Percentiles rank a stretch among this genome's conserved stretches.
Evolutionary conservation across 768 basidiomycete genomes (phyloP).

Genomic region (Termitomyces sp.): DNA sequence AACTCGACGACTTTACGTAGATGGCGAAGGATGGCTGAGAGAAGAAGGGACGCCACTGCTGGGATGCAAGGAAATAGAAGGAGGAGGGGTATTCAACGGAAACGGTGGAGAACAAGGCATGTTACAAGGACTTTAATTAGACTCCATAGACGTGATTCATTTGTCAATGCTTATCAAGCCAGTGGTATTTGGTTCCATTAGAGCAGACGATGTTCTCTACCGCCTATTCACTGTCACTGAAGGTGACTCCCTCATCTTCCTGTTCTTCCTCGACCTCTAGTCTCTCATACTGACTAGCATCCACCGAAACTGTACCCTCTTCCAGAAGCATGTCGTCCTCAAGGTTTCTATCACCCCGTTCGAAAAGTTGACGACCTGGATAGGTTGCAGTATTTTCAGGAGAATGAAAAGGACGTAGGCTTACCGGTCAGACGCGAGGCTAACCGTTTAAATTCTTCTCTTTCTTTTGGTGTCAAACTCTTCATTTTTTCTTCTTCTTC

Average conservation of each 20-base stretch:
- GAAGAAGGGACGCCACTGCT: constrained; percentile 52
- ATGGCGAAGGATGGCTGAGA: constrained; percentile 54
- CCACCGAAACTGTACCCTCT: constrained; percentile 83
- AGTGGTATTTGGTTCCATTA: neutral
- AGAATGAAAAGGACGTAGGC: constrained; percentile 9
- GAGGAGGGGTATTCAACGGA: constrained; percentile 47
- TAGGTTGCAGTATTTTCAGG: neutral
- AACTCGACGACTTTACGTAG: constrained; percentile 29
- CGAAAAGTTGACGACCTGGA: constrained; percentile 91
- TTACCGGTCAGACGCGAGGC: constrained; percentile 63
- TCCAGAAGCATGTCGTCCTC: constrained; percentile 81
- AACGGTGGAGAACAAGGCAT: constrained; percentile 49
- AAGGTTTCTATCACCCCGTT: constrained; percentile 62
- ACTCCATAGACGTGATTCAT: constrained; percentile 13
- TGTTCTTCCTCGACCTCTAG: constrained; percentile 56
- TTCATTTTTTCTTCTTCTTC: constrained; percentile 77
- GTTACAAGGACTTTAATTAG: constrained; percentile 48
- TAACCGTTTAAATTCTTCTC: constrained; percentile 74
- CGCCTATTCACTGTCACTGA: constrained; percentile 82
- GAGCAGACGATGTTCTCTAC: neutral
- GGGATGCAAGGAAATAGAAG: constrained; percentile 53
- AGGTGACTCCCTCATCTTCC: constrained; percentile 61
- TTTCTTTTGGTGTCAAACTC: constrained; percentile 68
- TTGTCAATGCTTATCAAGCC: neutral
- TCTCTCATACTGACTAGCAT: constrained; percentile 85